A percentile compares a stretch with the other conserved stretches of the same genome.
Evolutionary conservation across 208 protist species (phyloP).

Genomic region (Wallacemonas rigidus): DNA sequence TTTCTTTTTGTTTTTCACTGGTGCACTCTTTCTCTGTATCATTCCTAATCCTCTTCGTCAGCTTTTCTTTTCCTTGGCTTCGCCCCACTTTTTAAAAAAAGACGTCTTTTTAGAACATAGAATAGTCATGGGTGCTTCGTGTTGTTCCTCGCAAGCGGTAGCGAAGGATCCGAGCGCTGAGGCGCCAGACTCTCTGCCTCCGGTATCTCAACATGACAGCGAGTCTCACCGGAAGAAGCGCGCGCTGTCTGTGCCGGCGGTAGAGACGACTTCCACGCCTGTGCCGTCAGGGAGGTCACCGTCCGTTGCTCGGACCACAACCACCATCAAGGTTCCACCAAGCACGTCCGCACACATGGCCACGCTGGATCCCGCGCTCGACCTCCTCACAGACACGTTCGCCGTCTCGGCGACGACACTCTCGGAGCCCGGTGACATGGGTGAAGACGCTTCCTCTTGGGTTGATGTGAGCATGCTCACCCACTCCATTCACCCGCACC

Average conservation of each 20-base stretch:
- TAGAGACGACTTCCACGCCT: background rate
- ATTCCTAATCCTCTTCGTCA: background rate
- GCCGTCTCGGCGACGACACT: constrained; percentile 33
- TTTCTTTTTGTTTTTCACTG: background rate
- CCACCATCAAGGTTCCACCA: background rate
- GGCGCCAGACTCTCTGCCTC: background rate
- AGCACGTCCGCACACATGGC: background rate
- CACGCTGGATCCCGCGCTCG: constrained; percentile 8
- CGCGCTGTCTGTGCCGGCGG: background rate
- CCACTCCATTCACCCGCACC: constrained; percentile 31
- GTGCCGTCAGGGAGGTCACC: background rate
- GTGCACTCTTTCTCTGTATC: too few relatives aligned
- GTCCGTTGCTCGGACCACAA: background rate
- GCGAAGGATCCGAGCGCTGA: background rate
- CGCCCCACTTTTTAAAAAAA: background rate
- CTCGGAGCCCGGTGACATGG: constrained; percentile 12
- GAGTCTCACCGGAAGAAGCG: background rate
- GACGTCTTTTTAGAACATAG: background rate
- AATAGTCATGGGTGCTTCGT: background rate
- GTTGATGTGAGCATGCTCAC: constrained; percentile 76
- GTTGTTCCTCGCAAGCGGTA: constrained; percentile 8
- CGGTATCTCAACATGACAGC: constrained; percentile 1
- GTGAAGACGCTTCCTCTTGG: constrained; percentile 19
- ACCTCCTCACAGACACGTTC: constrained; percentile 32
- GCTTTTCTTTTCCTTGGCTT: constrained; percentile 3